phyloP scores from a whole-genome alignment of 2,329 filamentous ascomycete genomes.

The Colletotrichum phormii region DNA sequence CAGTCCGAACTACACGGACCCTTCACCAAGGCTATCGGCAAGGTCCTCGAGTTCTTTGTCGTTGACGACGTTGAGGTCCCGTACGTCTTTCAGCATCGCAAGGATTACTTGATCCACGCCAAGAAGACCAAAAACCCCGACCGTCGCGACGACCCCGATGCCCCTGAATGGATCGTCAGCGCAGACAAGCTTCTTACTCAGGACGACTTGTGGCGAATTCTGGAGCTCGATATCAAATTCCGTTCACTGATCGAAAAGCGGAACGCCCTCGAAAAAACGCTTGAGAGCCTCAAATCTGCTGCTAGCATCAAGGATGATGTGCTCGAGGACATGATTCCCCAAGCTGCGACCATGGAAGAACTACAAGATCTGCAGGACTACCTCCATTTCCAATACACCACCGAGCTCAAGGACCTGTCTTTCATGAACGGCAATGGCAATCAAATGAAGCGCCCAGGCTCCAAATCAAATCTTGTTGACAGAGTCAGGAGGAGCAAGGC shows the following conservation, averaged over 20 bases:
- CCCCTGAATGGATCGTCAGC: constrained; percentile 77
- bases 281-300: constrained; percentile 74
- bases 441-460: constrained; percentile 83
- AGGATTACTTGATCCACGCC: constrained; percentile 95
- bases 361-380: constrained; percentile 97
- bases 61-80: constrained; percentile 95
- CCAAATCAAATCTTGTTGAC: constrained; percentile 83
- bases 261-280: constrained; percentile 83
- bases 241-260: constrained; percentile 93
- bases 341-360: constrained; percentile 90
- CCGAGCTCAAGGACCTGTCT: constrained; percentile 84
- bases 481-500: constrained; percentile 84
- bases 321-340: constrained; percentile 84
- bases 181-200: constrained; percentile 93
- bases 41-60: constrained; percentile 95
- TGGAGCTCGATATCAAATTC: constrained; percentile 96
- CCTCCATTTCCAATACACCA: constrained; percentile 90
- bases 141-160: constrained; percentile 74
- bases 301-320: constrained; percentile 76
- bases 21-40: constrained; percentile 88
- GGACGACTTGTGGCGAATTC: constrained; percentile 93
- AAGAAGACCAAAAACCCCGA: constrained; percentile 74
- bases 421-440: constrained; percentile 72
- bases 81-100: constrained; percentile 97
- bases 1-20: constrained; percentile 79